Evolutionary conservation across 2,329 filamentous ascomycete genomes (phyloP).

Genomic region (Davidsoniella australis): DNA sequence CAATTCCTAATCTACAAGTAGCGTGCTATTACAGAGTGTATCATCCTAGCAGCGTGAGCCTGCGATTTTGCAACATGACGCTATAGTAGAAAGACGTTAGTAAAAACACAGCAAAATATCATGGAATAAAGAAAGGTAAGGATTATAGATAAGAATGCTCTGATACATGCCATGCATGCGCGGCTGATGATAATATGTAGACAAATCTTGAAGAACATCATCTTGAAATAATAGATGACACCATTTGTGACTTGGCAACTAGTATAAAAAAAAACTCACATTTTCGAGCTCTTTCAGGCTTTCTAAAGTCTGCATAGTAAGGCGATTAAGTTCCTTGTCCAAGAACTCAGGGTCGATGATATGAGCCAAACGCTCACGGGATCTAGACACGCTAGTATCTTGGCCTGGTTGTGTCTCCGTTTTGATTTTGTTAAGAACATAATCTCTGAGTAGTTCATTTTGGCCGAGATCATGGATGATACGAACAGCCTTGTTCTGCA

Average conservation of each 20-base stretch:
- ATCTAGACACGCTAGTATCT: conserved; percentile 7
- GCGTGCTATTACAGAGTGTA: conserved; percentile 10
- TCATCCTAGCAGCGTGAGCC: conserved; percentile 9
- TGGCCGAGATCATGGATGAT: conserved; percentile 7
- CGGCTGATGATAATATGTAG: not conserved
- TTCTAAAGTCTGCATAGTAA: conserved; percentile 2
- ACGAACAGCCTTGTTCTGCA: conserved; percentile 1
- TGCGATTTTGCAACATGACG: conserved; percentile 8
- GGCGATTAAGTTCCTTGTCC: conserved; percentile 5
- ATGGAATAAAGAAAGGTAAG: not conserved
- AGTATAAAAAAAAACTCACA: conserved; percentile 3
- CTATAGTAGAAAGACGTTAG: conserved; percentile 3
- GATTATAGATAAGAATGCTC: not conserved
- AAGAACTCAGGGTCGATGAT: conserved; percentile 5
- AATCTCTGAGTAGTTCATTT: conserved; percentile 2
- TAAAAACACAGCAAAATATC: too few relatives aligned
- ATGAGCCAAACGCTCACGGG: conserved; percentile 7
- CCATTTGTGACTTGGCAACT: too few relatives aligned
- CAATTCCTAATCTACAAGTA: conserved; percentile 4
- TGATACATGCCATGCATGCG: not conserved
- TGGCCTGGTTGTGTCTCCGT: conserved; percentile 7
- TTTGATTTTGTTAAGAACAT: conserved; percentile 8
- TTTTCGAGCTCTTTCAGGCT: conserved; percentile 12
- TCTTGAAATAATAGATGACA: too few relatives aligned
- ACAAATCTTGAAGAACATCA: too few relatives aligned